These are phyloP conservation scores for Suillus alpinus DNA, from an alignment of 768 basidiomycete species.

Conservation along the genomic window DNA sequence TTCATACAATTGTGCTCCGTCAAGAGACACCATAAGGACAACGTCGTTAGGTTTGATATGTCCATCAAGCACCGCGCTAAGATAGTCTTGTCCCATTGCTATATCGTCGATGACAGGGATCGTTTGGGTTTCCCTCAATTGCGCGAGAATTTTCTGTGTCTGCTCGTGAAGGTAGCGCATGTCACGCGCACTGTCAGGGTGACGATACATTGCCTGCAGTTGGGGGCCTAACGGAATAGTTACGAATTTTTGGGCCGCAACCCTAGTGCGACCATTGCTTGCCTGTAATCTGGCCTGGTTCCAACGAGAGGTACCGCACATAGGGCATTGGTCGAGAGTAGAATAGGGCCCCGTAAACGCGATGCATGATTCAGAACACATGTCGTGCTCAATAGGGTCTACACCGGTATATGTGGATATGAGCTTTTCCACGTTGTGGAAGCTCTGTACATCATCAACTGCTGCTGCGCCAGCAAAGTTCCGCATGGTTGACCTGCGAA, in stretches of 20 bases:
- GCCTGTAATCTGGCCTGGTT: slow-evolving; percentile 7
- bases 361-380: slow-evolving; percentile 42
- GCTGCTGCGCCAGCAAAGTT: background rate
- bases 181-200: slow-evolving; percentile 15
- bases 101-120: slow-evolving; percentile 1
- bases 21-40: slow-evolving; percentile 34
- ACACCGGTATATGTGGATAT: slow-evolving; percentile 24
- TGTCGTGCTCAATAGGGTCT: slow-evolving; percentile 32
- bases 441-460: slow-evolving; percentile 21
- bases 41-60: slow-evolving; percentile 22
- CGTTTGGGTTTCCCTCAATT: slow-evolving; percentile 4
- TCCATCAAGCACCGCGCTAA: slow-evolving; percentile 4
- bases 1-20: slow-evolving; percentile 42
- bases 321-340: slow-evolving; percentile 25
- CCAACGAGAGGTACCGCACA: slow-evolving; percentile 31
- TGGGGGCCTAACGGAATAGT: slow-evolving; percentile 44
- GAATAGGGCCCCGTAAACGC: slow-evolving; percentile 39
- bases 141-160: slow-evolving; percentile 12
- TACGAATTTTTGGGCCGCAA: slow-evolving; percentile 30
- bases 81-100: slow-evolving; percentile 10
- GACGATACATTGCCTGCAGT: slow-evolving; percentile 36
- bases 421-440: slow-evolving; percentile 9
- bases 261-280: slow-evolving; percentile 8
- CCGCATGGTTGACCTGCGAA: slow-evolving; percentile 19
- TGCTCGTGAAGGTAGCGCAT: slow-evolving; percentile 28